Base-by-base conservation (phyloP, 257 asterid genomes). In the Cynanchum wilfordii region DNA sequence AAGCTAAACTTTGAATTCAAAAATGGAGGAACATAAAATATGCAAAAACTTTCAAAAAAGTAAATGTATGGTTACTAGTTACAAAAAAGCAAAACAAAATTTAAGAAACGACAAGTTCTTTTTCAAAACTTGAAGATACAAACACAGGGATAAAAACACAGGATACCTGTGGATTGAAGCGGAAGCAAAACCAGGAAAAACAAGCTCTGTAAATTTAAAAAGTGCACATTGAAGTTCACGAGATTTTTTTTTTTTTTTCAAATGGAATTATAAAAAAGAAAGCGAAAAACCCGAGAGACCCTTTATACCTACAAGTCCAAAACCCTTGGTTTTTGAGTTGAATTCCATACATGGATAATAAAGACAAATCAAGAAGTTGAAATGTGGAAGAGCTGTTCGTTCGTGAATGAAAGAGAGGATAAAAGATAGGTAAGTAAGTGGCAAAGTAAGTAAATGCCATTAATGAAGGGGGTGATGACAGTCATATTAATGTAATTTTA, bases 141-240 rank as follows among this genome's bases (percentile, higher is more conserved):
- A 68, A 68, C 68, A 78, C 36, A 47, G 76, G 69, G 75, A 74
- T 60, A 74, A 73, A 82, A 81, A 82, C 87, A 81, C 87, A 82
- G 76, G 76, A 87, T 76, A 86, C 86, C 88, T 78, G 96, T 86
- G 87, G 82, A 83, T 75, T 83, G 85, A 77, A 80, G 90, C 70
- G 69, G 85, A 80, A 86, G 85, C 85, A 73, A 76, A 63, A 33
- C 19, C 38, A 60, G 76, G 30, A 60, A 75, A 81, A 73, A n/a
- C n/a, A n/a, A 77, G 66, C 57, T 63, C 50, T 40, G 72, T 38
- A 50, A 27, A 69, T 62, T 76, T 44, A 8, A 42, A 42, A 62
- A 64, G 58, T 54, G 54, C 72, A 72, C 83, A 66, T 74, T 67
- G 90, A 78, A 77, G 70, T 74, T 70, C 85, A 78, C 87, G 83